Base-by-base conservation (phyloP, 169 alveolate genomes). In the Babesia caballi region DNA sequence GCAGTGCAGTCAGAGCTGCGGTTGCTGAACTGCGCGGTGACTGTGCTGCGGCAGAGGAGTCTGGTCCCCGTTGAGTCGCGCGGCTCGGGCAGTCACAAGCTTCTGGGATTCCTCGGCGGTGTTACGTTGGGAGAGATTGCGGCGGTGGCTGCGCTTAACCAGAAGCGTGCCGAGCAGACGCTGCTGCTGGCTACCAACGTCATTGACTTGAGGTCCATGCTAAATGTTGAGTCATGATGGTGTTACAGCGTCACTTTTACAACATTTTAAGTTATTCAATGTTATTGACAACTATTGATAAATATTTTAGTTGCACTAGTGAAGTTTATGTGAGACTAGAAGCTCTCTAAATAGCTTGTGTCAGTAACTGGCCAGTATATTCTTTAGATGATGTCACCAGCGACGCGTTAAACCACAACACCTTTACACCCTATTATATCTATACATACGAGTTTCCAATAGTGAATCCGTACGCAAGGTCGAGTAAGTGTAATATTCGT, bases 81-180 rank as follows among this genome's bases (percentile, higher is more conserved):
- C 6, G n/a, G 28, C 28, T 17, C 7, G 4, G 40, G 23, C 21
- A 52, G 52, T 19, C 40, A 40, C 12, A 72, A 61, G 25, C 68
- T 86, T 14, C 63, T 86, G 21, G 85, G 84, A 33, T 77, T 69
- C 59, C 74, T 86, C 32, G 92, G 92, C 2, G 92, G 92, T 11
- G 82, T 78, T 15, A 86, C 92, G 4, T 47, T 82, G 19, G 92
- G 92, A 23, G 92, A 86, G 56, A 76, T 86, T 19, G 89, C 91
- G 19, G 75, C 91, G 8, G 68, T 86, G 5, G 59, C 75, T 0
- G 30, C 60, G 17, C 23, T 78, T 6, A 78, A 78, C 61, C 66
- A 57, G 59, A 77, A 77, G 47, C 21, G 54, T 36, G 32, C 59
- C 23, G 47, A 57, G 11, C 66, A 58, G 59, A 59, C 41, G 30